Percentiles rank a stretch among this genome's conserved stretches.
Evolutionary conservation across 495 filamentous ascomycete species (phyloP).

Genomic region (Tricharina praecox): DNA sequence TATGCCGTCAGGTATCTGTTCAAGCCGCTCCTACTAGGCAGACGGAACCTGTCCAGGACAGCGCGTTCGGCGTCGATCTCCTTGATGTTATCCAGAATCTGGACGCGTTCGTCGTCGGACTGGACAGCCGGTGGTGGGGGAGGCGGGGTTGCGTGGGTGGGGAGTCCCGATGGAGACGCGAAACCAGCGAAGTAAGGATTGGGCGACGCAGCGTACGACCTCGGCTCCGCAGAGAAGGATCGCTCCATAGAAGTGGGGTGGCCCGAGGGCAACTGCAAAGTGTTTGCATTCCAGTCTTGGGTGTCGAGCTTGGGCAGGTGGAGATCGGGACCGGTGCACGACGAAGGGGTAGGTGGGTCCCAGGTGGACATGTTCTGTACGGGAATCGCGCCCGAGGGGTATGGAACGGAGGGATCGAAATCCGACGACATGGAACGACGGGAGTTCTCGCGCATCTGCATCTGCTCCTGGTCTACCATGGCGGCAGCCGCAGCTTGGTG

Average conservation of each 20-base stretch:
- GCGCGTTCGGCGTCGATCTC: constrained; percentile 58
- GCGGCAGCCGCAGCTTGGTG: constrained; percentile 88
- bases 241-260: constrained; percentile 48
- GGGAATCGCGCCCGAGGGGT: constrained; percentile 57
- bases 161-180: constrained; percentile 37
- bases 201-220: constrained; percentile 36
- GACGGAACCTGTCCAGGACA: constrained; percentile 76
- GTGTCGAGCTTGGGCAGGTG: constrained; percentile 39
- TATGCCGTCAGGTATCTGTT: constrained; percentile 89
- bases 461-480: constrained; percentile 54
- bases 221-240: constrained; percentile 40
- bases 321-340: constrained; percentile 16
- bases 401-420: constrained; percentile 54
- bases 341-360: constrained; percentile 24
- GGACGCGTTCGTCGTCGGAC: constrained; percentile 63
- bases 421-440: constrained; percentile 56
- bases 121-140: constrained; percentile 48
- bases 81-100: constrained; percentile 72
- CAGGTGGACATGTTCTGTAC: constrained; percentile 54
- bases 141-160: constrained; percentile 38
- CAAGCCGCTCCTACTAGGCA: constrained; percentile 56
- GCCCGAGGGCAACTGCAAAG: constrained; percentile 32
- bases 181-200: constrained; percentile 43
- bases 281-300: constrained; percentile 37
- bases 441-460: constrained; percentile 39